Percentiles rank a stretch among this genome's conserved stretches.
These are phyloP conservation scores for Erodium moschatum DNA, from an alignment of 441 rosid species.

Conservation along the genomic window DNA sequence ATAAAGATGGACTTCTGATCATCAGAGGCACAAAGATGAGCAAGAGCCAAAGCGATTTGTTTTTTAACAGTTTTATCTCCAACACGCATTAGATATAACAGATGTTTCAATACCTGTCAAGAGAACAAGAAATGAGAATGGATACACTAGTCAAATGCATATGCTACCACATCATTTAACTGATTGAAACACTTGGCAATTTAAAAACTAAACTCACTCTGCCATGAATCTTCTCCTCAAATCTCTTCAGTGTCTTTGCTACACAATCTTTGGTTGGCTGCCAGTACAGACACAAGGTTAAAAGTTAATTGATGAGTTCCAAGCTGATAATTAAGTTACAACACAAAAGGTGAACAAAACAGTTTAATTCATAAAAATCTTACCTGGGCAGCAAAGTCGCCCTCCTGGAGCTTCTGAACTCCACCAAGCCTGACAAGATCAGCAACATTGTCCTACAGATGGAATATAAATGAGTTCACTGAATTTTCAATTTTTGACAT, in stretches of 20 bases:
- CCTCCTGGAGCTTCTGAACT: slow-evolving; percentile 49
- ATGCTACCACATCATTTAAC: neutral
- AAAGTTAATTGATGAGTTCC: neutral
- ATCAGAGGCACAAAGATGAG: slow-evolving; percentile 53
- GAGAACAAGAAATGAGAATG: neutral
- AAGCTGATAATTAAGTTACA: neutral
- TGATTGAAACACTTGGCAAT: neutral
- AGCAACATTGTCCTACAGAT: slow-evolving; percentile 46
- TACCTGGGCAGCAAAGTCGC: slow-evolving; percentile 48
- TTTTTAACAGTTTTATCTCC: slow-evolving; percentile 43
- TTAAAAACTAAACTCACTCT: slow-evolving; percentile 30
- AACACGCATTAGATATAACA: slow-evolving; percentile 45
- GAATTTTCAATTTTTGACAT: neutral
- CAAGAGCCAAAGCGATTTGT: slow-evolving; percentile 52
- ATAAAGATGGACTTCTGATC: slow-evolving; percentile 45
- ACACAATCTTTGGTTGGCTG: slow-evolving; percentile 67
- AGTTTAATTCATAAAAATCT: slow-evolving; percentile 16
- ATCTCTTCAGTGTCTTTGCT: slow-evolving; percentile 49
- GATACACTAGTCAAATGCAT: too few relatives aligned
- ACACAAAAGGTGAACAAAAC: neutral
- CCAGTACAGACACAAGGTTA: slow-evolving; percentile 6
- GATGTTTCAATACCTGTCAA: slow-evolving; percentile 43
- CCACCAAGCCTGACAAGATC: slow-evolving; percentile 46
- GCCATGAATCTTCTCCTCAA: slow-evolving; percentile 58
- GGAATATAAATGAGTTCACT: slow-evolving; percentile 2